Percentiles rank a stretch among this genome's conserved stretches.
These are phyloP conservation scores for Torulaspora globosa DNA, from an alignment of 1,139 yeast species.

Conservation along the genomic window DNA sequence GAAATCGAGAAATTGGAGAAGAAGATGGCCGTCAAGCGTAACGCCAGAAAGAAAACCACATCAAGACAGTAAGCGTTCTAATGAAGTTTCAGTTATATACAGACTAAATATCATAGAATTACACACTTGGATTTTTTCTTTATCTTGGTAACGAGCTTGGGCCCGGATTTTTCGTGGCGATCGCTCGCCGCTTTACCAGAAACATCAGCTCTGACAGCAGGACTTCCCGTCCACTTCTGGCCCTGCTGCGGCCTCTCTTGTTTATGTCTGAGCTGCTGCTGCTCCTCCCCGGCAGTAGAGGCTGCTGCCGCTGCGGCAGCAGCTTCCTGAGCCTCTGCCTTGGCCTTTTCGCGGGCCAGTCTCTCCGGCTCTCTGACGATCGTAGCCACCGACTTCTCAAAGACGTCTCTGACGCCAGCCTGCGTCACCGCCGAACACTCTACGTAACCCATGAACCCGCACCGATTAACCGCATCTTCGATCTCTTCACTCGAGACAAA, in stretches of 20 bases:
- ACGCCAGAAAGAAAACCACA: constrained; percentile 37
- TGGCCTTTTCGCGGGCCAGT: constrained; percentile 13
- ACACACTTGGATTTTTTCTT: constrained; percentile 39
- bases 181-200: neutral
- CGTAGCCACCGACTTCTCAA: constrained; percentile 73
- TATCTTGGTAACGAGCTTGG: constrained; percentile 18
- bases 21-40: constrained; percentile 62
- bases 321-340: neutral
- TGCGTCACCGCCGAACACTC: constrained; percentile 96
- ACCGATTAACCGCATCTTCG: constrained; percentile 59
- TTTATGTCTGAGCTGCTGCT: constrained; percentile 6
- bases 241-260: neutral
- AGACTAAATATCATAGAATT: constrained; percentile 25
- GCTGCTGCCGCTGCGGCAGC: constrained; percentile 1
- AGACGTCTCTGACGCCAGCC: constrained; percentile 75
- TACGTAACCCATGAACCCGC: constrained; percentile 69
- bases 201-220: neutral
- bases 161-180: constrained; percentile 4
- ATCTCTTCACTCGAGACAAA: constrained; percentile 68
- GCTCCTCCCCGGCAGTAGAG: constrained; percentile 6
- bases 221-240: neutral
- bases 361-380: constrained; percentile 56
- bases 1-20: constrained; percentile 60
- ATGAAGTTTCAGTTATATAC: too few relatives aligned
- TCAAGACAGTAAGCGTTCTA: too few relatives aligned